Conservation (phyloP, 176 grass and related monocot species). For the Guadua angustifolia region DNA sequence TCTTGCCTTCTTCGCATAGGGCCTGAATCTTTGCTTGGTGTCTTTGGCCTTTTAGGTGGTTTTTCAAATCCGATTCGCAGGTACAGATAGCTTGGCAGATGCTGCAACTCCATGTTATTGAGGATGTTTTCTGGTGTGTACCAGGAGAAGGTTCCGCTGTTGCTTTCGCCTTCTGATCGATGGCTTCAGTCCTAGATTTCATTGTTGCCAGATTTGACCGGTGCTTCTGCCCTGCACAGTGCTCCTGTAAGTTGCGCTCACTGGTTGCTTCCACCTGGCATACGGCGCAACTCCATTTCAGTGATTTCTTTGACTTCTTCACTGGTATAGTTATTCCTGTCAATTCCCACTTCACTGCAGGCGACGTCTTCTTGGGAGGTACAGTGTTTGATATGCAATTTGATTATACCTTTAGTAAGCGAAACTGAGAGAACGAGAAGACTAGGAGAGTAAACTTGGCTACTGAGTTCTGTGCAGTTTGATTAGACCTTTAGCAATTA, state of each 20-base stretch:
- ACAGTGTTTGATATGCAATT: not conserved
- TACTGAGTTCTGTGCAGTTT: not conserved
- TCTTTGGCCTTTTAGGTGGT: slow-evolving; percentile 30
- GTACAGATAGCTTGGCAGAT: slow-evolving; percentile 36
- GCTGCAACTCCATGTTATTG: slow-evolving; percentile 42
- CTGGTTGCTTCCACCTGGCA: slow-evolving; percentile 36
- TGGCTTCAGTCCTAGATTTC: not conserved
- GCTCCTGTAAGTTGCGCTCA: slow-evolving; percentile 26
- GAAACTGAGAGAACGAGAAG: not conserved
- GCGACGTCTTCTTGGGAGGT: not conserved
- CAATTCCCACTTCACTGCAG: slow-evolving; percentile 11
- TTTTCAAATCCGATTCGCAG: not conserved
- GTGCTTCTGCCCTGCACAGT: slow-evolving; percentile 46
- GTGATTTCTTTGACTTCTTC: not conserved
- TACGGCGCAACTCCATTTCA: slow-evolving; percentile 38
- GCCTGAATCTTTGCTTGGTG: slow-evolving; percentile 34
- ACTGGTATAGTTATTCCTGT: slow-evolving; percentile 34
- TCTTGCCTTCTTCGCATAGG: slow-evolving; percentile 27
- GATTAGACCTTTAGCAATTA: not conserved
- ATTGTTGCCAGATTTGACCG: not conserved
- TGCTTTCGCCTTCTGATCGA: not conserved
- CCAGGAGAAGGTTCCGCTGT: not conserved
- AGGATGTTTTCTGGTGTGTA: slow-evolving; percentile 9
- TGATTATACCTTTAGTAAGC: not conserved
- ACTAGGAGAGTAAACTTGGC: not conserved